A percentile compares a stretch with the other conserved stretches of the same genome.
phyloP scores from a whole-genome alignment of 331 rosid genomes.

The Telfairia occidentalis region DNA sequence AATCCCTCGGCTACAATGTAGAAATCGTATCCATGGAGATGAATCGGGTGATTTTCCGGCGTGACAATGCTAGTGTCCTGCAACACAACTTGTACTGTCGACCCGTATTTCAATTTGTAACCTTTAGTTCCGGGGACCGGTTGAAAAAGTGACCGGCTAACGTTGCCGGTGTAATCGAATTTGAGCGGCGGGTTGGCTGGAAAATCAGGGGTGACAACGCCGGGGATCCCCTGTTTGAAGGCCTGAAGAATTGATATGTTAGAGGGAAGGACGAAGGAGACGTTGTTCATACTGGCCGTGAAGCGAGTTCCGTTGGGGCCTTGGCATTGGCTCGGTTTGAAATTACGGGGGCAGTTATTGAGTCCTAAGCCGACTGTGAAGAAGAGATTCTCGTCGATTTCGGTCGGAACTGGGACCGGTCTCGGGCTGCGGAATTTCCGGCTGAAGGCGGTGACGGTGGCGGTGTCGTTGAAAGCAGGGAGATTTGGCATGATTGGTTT shows the following conservation, averaged over 20 bases:
- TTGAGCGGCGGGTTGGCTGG: constrained; percentile 52
- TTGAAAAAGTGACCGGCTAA: constrained; percentile 72
- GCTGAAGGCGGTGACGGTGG: constrained; percentile 57
- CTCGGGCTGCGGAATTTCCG: constrained; percentile 42
- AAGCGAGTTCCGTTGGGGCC: constrained; percentile 87
- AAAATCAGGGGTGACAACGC: constrained; percentile 62
- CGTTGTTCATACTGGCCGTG: constrained; percentile 77
- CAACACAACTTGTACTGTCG: constrained; percentile 69
- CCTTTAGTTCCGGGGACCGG: constrained; percentile 56
- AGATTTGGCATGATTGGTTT: constrained; percentile 51
- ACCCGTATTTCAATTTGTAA: constrained; percentile 50
- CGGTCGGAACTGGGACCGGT: constrained; percentile 46
- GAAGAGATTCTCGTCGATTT: constrained; percentile 60
- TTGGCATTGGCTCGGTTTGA: constrained; percentile 38
- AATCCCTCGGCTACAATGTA: constrained; percentile 74
- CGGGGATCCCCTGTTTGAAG: constrained; percentile 37
- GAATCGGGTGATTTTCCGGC: constrained; percentile 80
- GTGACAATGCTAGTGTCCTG: constrained; percentile 79
- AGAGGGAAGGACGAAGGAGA: constrained; percentile 60
- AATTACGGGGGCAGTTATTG: constrained; percentile 50
- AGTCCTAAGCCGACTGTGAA: constrained; percentile 67
- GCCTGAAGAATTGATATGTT: constrained; percentile 71
- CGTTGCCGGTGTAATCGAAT: constrained; percentile 78
- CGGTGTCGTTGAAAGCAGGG: constrained; percentile 77
- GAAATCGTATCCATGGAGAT: constrained; percentile 92